Percentiles rank a stretch among this genome's conserved stretches.
These are phyloP conservation scores for Melaleuca alternifolia DNA, from an alignment of 345 rosid genomes.

Conservation along the genomic window DNA sequence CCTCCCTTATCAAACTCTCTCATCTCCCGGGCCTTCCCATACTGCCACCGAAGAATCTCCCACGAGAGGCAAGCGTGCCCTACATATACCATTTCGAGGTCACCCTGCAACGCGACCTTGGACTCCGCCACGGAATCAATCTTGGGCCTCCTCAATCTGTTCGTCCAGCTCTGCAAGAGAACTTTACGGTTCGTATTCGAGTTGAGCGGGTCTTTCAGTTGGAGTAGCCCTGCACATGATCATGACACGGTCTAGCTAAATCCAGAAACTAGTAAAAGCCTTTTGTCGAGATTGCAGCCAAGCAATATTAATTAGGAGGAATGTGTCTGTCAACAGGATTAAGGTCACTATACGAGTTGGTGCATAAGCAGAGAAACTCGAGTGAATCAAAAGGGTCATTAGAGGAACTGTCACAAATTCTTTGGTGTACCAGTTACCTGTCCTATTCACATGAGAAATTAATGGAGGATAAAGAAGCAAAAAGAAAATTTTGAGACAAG, in stretches of 20 bases:
- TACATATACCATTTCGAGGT: slow-evolving; percentile 69
- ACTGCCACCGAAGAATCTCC: slow-evolving; percentile 87
- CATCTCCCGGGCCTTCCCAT: slow-evolving; percentile 36
- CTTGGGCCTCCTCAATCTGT: slow-evolving; percentile 24
- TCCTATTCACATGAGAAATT: neutral
- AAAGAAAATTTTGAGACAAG: neutral
- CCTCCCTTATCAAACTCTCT: slow-evolving; percentile 21
- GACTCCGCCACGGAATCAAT: slow-evolving; percentile 24
- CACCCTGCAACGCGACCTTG: slow-evolving; percentile 31
- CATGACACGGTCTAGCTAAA: neutral
- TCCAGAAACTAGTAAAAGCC: neutral
- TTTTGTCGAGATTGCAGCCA: neutral
- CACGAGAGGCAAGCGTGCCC: slow-evolving; percentile 83
- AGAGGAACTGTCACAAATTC: neutral
- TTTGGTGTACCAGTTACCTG: neutral
- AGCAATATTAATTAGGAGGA: neutral
- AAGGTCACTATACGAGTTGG: neutral
- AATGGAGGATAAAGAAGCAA: neutral
- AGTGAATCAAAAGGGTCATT: neutral
- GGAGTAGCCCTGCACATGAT: slow-evolving; percentile 37
- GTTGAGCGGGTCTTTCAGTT: slow-evolving; percentile 30
- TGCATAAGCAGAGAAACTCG: neutral
- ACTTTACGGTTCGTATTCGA: slow-evolving; percentile 10
- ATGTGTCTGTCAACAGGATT: neutral
- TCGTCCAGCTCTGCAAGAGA: slow-evolving; percentile 19